Base-by-base conservation (phyloP, 371 early-diverging fungal species). In the Haplosporangium sp. region DNA sequence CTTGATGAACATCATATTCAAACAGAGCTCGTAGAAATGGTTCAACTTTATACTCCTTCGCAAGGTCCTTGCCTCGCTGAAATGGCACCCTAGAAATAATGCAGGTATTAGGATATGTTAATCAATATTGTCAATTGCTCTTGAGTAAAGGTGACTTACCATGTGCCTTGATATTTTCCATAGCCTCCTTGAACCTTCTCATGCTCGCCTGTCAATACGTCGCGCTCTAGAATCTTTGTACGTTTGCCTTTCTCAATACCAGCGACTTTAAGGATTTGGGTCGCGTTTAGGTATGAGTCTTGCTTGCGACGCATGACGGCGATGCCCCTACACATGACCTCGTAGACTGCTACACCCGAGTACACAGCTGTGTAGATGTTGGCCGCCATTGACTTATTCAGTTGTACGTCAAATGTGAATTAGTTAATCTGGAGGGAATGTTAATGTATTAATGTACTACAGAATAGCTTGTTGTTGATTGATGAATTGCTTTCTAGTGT, bases 181-280 rank as follows among this genome's bases (percentile, higher is more conserved):
- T 97, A 97, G 13, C 99, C 99, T 27, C 99, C 99, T 85, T 98
- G 98, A 13, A 98, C 94, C 86, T 97, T 97, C 74, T 98, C 98
- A 74, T 95, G 96, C 45, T 90, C 89, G 7, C 96, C 97, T 35
- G 84, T 85, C 60, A 93, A 85, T 3, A 97, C 90, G 82, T 96
- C 96, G 68, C 91, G 90, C 81, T 98, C 98, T 11, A 98, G 88
- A 66, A 98, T 96, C 82, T 96, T 95, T 38, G 97, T 96, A n/a
- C 99, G 88, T 77, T 89, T 91, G 47, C 93, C 94, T 85, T 98
- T 98, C 52, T 97, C 99, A 74, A 96, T 90, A 44, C 93, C 92
- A 10, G 98, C 99, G 17, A 96, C 95, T 84, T 98, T 98, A 55
- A 98, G 91, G 59, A 98, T 95, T 85, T 98, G 99, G 0, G 99